These are phyloP conservation scores for Senecio squalidus DNA, from an alignment of 140 eudicot species.

Conservation along the genomic window DNA sequence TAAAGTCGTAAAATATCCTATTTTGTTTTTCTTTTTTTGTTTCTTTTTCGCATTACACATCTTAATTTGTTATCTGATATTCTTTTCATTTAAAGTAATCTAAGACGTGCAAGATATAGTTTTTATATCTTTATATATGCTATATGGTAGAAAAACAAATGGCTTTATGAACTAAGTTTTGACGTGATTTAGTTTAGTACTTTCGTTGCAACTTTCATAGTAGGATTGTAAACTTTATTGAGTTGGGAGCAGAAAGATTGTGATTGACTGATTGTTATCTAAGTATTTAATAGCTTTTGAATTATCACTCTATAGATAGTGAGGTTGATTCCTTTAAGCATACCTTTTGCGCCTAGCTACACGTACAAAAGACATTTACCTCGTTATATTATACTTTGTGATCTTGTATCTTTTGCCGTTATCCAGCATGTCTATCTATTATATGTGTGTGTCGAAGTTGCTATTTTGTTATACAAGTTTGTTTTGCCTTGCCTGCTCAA, in stretches of 20 bases:
- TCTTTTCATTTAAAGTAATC: not conserved
- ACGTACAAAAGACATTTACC: too few relatives aligned
- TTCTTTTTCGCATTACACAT: constrained; percentile 8
- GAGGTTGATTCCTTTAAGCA: not conserved
- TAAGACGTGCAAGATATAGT: not conserved
- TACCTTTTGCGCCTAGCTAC: too few relatives aligned
- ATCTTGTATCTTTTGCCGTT: too few relatives aligned
- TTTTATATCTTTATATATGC: not conserved
- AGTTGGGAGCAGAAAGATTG: too few relatives aligned
- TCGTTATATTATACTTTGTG: too few relatives aligned
- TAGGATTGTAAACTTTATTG: too few relatives aligned
- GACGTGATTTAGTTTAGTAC: constrained; percentile 12
- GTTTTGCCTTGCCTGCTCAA: too few relatives aligned
- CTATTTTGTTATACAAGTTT: too few relatives aligned
- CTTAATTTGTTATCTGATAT: not conserved
- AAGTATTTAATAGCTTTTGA: not conserved
- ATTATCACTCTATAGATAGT: not conserved
- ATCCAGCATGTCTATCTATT: too few relatives aligned
- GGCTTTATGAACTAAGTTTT: not conserved
- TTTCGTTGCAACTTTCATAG: not conserved
- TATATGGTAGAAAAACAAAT: not conserved
- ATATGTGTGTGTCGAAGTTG: too few relatives aligned
- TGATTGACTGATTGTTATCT: too few relatives aligned
- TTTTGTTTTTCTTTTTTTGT: not conserved
- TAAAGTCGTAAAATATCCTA: constrained; percentile 15